These are phyloP conservation scores for Plenodomus tracheiphilus DNA, from an alignment of 2,329 filamentous ascomycete species.

Conservation along the genomic window DNA sequence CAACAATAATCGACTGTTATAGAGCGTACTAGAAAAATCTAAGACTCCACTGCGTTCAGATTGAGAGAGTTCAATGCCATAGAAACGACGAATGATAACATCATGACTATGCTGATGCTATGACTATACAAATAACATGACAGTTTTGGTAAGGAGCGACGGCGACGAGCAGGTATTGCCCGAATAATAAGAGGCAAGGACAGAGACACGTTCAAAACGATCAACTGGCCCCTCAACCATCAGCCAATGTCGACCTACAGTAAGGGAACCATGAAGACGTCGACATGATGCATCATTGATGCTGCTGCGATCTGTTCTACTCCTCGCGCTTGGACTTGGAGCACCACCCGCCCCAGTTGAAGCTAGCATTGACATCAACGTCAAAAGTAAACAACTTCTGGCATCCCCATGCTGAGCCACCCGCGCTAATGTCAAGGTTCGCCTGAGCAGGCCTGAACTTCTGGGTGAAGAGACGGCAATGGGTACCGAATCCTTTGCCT, in stretches of 20 bases:
- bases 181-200: not conserved
- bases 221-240: not conserved
- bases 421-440: constrained; percentile 22
- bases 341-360: constrained; percentile 19
- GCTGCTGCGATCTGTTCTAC: too few species aligned
- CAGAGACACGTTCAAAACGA: not conserved
- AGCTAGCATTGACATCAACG: constrained; percentile 24
- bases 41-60: too few species aligned
- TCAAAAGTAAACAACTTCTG: constrained; percentile 30
- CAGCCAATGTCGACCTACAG: too few species aligned
- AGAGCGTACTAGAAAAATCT: too few species aligned
- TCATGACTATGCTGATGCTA: too few species aligned
- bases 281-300: not conserved
- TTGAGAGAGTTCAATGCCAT: too few species aligned
- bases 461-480: constrained; percentile 33
- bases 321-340: constrained; percentile 9
- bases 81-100: too few species aligned
- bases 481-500: constrained; percentile 26
- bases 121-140: too few species aligned
- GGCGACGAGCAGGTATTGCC: too few species aligned
- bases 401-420: constrained; percentile 21
- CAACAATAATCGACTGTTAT: too few species aligned
- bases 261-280: not conserved
- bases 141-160: too few species aligned
- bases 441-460: constrained; percentile 21